These are phyloP conservation scores for Thyridium curvatum DNA, from an alignment of 2,329 filamentous ascomycete species.

Conservation along the genomic window DNA sequence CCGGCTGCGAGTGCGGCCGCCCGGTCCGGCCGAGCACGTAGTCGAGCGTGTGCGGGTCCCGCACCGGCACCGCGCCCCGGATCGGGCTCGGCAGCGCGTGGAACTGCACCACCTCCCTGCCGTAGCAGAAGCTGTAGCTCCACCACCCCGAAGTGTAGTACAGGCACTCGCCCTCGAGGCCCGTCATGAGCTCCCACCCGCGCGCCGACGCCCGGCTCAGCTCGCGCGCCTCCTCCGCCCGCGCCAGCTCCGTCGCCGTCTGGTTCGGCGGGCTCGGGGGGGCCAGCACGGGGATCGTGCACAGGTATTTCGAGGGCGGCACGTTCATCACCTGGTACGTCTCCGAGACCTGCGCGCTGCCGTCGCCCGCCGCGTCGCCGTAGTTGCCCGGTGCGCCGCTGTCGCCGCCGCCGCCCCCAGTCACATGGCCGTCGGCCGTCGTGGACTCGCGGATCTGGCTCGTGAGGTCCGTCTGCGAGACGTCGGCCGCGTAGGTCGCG, in stretches of 20 bases:
- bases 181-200: constrained; percentile 73
- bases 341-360: constrained; percentile 26
- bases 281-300: constrained; percentile 69
- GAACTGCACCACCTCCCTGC: constrained; percentile 81
- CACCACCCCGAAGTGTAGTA: constrained; percentile 86
- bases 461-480: constrained; percentile 32
- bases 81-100: constrained; percentile 67
- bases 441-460: constrained; percentile 26
- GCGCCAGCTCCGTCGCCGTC: constrained; percentile 59
- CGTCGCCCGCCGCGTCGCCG: constrained; percentile 20
- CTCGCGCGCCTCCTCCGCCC: constrained; percentile 74
- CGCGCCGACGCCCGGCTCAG: constrained; percentile 68
- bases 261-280: constrained; percentile 51
- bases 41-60: constrained; percentile 69
- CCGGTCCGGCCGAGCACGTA: constrained; percentile 67
- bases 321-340: constrained; percentile 72
- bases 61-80: constrained; percentile 66
- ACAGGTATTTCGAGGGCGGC: constrained; percentile 69
- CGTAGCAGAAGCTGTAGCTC: constrained; percentile 94
- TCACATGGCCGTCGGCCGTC: constrained; percentile 16
- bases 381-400: constrained; percentile 11
- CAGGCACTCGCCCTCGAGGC: constrained; percentile 73
- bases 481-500: constrained; percentile 31
- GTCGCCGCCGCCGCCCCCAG: background rate
- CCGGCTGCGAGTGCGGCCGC: constrained; percentile 3